Percentiles rank a stretch among this genome's conserved stretches.
Evolutionary conservation across 805 yeast species (phyloP).

Genomic region (Barnettozyma sucrosica): DNA sequence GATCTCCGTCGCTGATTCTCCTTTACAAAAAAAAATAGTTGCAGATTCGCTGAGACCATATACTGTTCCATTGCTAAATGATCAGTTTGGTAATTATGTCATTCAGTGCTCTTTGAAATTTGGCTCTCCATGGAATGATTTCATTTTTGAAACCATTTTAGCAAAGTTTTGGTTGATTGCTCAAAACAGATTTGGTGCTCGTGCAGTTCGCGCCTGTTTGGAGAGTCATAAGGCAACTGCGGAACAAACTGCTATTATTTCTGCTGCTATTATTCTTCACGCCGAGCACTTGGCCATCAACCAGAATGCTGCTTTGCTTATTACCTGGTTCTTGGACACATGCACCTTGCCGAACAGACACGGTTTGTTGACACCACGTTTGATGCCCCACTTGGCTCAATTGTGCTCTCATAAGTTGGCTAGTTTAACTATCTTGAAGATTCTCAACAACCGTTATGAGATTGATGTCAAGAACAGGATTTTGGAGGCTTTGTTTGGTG

Average conservation of each 20-base stretch:
- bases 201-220: constrained; percentile 89
- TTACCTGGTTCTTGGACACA: constrained; percentile 94
- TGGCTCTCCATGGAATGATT: constrained; percentile 83
- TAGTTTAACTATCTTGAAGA: constrained; percentile 71
- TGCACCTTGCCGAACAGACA: constrained; percentile 62
- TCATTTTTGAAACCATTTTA: constrained; percentile 77
- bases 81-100: constrained; percentile 95
- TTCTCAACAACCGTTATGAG: constrained; percentile 65
- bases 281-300: constrained; percentile 76
- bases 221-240: constrained; percentile 66
- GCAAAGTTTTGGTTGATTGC: constrained; percentile 76
- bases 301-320: constrained; percentile 79
- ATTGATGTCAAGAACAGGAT: constrained; percentile 54
- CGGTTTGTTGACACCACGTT: constrained; percentile 53
- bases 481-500: constrained; percentile 61
- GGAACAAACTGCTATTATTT: constrained; percentile 66
- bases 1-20: constrained; percentile 65
- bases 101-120: constrained; percentile 90
- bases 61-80: constrained; percentile 80
- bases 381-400: constrained; percentile 55
- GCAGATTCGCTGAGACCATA: constrained; percentile 70
- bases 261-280: constrained; percentile 72
- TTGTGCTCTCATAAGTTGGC: constrained; percentile 82
- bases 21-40: constrained; percentile 58
- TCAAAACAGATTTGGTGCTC: constrained; percentile 87